A percentile compares a stretch with the other conserved stretches of the same genome.
These are phyloP conservation scores for Roridomyces roridus DNA, from an alignment of 768 basidiomycete genomes.

Conservation along the genomic window DNA sequence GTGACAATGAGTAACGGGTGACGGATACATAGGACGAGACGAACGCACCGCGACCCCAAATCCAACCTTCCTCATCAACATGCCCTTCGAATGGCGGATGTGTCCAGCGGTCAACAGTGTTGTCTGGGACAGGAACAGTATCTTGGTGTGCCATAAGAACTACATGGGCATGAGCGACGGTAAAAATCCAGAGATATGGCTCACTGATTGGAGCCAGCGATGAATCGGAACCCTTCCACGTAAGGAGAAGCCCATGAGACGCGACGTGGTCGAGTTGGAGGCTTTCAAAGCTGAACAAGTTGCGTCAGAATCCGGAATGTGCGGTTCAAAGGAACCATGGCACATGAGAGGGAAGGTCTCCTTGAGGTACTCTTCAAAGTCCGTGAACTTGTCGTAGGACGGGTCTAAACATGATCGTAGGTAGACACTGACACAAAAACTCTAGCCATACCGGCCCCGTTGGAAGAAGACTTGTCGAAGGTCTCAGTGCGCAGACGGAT, in stretches of 20 bases:
- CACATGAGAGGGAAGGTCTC: constrained; percentile 57
- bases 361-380: constrained; percentile 44
- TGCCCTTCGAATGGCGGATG: constrained; percentile 56
- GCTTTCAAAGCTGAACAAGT: neutral
- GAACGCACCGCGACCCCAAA: constrained; percentile 53
- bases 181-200: constrained; percentile 39
- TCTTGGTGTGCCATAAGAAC: constrained; percentile 36
- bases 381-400: constrained; percentile 42
- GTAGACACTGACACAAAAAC: neutral
- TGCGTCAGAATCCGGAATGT: neutral
- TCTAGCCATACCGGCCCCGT: constrained; percentile 39
- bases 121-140: constrained; percentile 55
- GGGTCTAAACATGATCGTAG: constrained; percentile 28
- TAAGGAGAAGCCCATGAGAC: constrained; percentile 60
- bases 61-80: constrained; percentile 45
- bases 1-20: neutral
- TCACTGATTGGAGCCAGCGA: constrained; percentile 53
- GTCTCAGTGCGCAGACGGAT: constrained; percentile 45
- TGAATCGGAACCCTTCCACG: constrained; percentile 58
- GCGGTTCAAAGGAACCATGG: constrained; percentile 1
- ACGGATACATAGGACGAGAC: neutral
- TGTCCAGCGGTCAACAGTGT: constrained; percentile 51
- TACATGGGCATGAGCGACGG: neutral
- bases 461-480: constrained; percentile 47
- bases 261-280: constrained; percentile 46